Percentiles rank a stretch among this genome's conserved stretches.
phyloP scores from a whole-genome alignment of 805 yeast genomes.

The Barnettozyma siamensis region DNA sequence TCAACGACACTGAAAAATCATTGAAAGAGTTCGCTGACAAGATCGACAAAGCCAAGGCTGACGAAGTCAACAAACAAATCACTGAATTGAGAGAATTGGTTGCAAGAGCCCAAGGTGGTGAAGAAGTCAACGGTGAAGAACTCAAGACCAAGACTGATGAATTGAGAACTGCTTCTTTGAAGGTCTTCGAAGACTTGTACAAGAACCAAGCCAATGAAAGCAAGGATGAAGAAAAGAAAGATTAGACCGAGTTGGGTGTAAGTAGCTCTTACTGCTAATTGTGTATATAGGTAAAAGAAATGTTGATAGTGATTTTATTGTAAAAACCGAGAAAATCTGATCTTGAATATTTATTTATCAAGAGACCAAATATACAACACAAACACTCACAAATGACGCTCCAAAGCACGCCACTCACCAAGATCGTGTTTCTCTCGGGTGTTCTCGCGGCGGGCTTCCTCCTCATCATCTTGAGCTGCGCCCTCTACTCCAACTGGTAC shows the following conservation, averaged over 20 bases:
- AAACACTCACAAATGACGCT: conserved; percentile 7
- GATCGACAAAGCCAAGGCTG: conserved; percentile 50
- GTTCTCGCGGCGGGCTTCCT: conserved; percentile 87
- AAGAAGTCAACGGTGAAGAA: conserved; percentile 49
- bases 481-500: conserved; percentile 84
- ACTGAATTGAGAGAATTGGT: conserved; percentile 63
- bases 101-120: conserved; percentile 65
- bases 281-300: conserved; percentile 9
- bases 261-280: conserved; percentile 4
- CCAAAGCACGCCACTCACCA: conserved; percentile 56
- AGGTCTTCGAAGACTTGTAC: conserved; percentile 55
- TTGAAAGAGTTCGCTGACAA: conserved; percentile 67
- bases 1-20: conserved; percentile 85
- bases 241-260: conserved; percentile 4
- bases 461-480: conserved; percentile 81
- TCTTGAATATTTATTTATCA: neutral
- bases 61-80: conserved; percentile 35
- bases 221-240: conserved; percentile 23
- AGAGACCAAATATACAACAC: neutral
- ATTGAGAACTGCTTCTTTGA: conserved; percentile 70
- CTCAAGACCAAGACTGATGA: conserved; percentile 79
- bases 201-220: conserved; percentile 22
- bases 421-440: conserved; percentile 68
- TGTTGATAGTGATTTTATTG: neutral
- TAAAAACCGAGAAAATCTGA: neutral